These are phyloP conservation scores for Fusarium oligoseptatum DNA, from an alignment of 2,329 filamentous ascomycete genomes.

Conservation along the genomic window DNA sequence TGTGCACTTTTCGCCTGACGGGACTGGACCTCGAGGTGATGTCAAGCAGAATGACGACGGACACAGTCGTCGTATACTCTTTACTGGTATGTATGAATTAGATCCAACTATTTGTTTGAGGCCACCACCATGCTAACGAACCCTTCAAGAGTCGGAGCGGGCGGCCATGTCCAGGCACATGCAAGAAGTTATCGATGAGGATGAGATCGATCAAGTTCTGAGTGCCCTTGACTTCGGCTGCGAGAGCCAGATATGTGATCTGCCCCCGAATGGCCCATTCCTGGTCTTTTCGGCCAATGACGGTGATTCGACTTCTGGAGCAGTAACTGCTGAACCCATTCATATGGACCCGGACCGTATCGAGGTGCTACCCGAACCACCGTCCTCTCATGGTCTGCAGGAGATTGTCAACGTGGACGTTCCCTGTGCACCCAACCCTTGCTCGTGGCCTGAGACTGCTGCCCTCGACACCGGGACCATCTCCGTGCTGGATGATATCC, in stretches of 20 bases:
- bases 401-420: not conserved
- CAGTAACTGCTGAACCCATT: not conserved
- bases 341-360: not conserved
- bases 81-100: not conserved
- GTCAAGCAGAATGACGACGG: not conserved
- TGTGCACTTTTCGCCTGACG: not conserved
- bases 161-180: not conserved
- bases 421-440: not conserved
- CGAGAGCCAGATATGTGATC: not conserved
- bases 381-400: not conserved
- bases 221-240: not conserved
- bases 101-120: not conserved
- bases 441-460: not conserved
- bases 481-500: not conserved
- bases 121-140: not conserved
- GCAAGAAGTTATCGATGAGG: not conserved
- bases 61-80: not conserved
- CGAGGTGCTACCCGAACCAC: not conserved
- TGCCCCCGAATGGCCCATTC: not conserved
- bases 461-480: not conserved
- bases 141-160: not conserved
- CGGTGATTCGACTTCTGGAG: not conserved
- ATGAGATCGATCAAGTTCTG: not conserved
- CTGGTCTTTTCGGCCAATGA: not conserved
- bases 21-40: not conserved